Base-by-base conservation (phyloP, 2,329 filamentous ascomycete genomes). In the Hypocreales sp. region DNA sequence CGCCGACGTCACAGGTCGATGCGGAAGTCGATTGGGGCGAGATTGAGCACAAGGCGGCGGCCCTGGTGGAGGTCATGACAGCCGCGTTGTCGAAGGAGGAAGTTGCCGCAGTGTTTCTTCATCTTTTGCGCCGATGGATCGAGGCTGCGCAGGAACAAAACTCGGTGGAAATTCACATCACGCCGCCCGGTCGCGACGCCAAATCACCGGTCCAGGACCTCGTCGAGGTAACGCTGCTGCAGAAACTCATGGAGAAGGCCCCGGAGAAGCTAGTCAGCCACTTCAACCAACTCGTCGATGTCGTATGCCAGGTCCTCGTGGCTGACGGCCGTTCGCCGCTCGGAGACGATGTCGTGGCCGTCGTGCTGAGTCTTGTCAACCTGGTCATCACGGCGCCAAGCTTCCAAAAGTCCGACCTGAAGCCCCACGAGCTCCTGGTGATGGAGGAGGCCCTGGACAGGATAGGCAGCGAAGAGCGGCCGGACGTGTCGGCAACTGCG, bases 241-340 rank as follows among this genome's bases (percentile, higher is more conserved):
- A 79, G 40, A 64, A 62, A 19, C 61, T 83, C 50, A 69, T 81
- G 47, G 64, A 68, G 15, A 61, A 56, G 24, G 64, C 75, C 24
- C 64, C 72, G 1, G 66, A 75, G 14, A 72, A 68, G 34, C 58
- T 83, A 9, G 64, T 77, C 17, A 63, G 61, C 18, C 66, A 72
- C 31, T 74, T 77, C 3, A 63, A 64, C 23, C 71, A 79, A 37
- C 60, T 80, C 6, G 51, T 83, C 2, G 64, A 72, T 24, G 59
- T 84, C 2, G 63, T 76, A 26, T 58, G 59, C 27, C 64, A 77
- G 30, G 60, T 83, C 0, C 46, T 83, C 2, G 47, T 51, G 5
- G 56, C 58, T 11, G 57, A 61, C 18, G 47, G 56, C 6, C 50
- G 53, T 4, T 48, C 55, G 1, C 31, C 49, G 4, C 46, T 55